Base-by-base conservation (phyloP, 1,284 basidiomycete genomes). In the Puccinia triticina region DNA sequence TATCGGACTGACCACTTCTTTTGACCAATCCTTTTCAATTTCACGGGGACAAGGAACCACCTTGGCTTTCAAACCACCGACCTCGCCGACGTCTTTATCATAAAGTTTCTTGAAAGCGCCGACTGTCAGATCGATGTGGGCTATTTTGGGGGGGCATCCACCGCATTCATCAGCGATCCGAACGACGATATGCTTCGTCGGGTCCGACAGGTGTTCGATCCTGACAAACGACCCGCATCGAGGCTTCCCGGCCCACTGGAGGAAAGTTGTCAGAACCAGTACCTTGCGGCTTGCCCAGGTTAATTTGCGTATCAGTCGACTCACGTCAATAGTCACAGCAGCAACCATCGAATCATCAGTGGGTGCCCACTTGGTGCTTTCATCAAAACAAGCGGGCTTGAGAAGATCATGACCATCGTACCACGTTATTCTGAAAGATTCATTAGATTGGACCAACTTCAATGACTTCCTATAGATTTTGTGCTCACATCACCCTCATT, bases 201-300 rank as follows among this genome's bases (percentile, higher is more conserved):
- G 53, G n/a, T 72, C 43, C 8, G 48, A 32, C 14, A 48, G 53
- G 23, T 53, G 50, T 12, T 69, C 50, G 23, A 80, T 73, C 53
- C 37, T 53, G 23, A 80, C 77, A 61, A 80, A 80, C 34, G 66
- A 32, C 10, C 77, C 77, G 57, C 77, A 80, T 72, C 12, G 26
- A 14, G 77, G 77, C 69, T 80, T 72, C 2, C 66, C 67, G 37
- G 48, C n/a, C 77, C 77, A 80, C 77, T 80, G 67, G 29, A 46
- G n/a, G 32, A 14, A 53, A 2, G 48, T 48, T 46, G 32, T 74
- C 37, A 43, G 55, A n/a, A 55, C 48, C 46, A 57, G 55, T 37
- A n/a, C 21, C 5, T 67, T 53, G 1, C 1, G 23, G 23, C 23
- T 32, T 26, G 21, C 16, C 59, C 59, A 32, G 26, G 46, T 16